phyloP scores from a whole-genome alignment of 2,329 filamentous ascomycete genomes.

The Fusarium brevicatenulatum region DNA sequence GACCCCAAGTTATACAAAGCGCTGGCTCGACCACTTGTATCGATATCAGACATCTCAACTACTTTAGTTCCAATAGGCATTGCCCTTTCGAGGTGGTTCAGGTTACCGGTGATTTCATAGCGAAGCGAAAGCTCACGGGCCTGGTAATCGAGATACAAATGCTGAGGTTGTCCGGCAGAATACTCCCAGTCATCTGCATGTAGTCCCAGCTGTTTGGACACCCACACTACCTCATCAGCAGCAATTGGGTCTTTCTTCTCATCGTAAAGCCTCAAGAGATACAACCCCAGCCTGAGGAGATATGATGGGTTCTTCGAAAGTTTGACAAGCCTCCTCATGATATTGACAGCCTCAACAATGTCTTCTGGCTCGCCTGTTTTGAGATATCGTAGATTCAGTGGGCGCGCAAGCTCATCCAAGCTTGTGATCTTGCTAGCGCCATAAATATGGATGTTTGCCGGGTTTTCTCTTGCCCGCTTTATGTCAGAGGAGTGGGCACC shows the following conservation, averaged over 20 bases:
- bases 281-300: neutral
- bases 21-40: neutral
- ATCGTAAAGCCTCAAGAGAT: neutral
- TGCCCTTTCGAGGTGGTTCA: neutral
- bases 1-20: neutral
- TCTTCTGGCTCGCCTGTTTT: neutral
- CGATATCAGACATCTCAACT: neutral
- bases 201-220: neutral
- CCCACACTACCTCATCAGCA: neutral
- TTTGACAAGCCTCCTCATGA: neutral
- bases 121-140: neutral
- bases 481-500: neutral
- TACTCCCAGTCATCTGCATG: neutral
- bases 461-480: neutral
- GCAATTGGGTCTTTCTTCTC: neutral
- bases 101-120: neutral
- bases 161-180: neutral
- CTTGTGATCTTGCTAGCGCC: neutral
- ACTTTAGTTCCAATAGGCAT: neutral
- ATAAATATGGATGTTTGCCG: neutral
- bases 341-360: neutral
- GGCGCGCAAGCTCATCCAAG: neutral
- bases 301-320: neutral
- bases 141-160: neutral
- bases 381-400: neutral